These are phyloP conservation scores for Aegilops speltoides DNA, from an alignment of 176 grass and related monocot species.

Conservation along the genomic window DNA sequence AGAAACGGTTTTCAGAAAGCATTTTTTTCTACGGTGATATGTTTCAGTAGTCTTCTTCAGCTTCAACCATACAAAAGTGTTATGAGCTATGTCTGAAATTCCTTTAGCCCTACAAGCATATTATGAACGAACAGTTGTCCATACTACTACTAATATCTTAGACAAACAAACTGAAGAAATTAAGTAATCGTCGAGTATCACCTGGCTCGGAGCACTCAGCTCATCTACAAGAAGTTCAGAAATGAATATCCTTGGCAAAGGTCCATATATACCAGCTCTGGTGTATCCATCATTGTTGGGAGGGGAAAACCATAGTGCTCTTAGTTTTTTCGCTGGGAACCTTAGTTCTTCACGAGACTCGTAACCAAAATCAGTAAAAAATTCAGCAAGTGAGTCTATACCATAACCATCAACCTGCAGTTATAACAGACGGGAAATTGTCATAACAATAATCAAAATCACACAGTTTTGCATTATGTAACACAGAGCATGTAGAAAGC, in stretches of 20 bases:
- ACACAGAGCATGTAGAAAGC: neutral
- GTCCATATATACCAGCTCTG: conserved; percentile 66
- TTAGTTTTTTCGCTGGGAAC: conserved; percentile 93
- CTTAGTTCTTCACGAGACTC: conserved; percentile 67
- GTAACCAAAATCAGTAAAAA: conserved; percentile 94
- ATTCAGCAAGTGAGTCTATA: conserved; percentile 78
- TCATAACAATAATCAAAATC: neutral
- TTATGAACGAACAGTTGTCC: conserved; percentile 10
- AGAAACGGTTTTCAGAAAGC: neutral
- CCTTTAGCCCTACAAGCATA: neutral
- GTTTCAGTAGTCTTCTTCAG: conserved; percentile 18
- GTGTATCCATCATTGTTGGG: conserved; percentile 46
- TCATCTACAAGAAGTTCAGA: conserved; percentile 95
- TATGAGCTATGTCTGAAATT: neutral
- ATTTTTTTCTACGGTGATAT: neutral
- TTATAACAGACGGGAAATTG: conserved; percentile 24
- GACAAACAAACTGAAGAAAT: neutral
- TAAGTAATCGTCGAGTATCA: conserved; percentile 11
- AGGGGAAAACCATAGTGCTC: conserved; percentile 92
- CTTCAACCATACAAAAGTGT: neutral
- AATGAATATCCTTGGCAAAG: conserved; percentile 95
- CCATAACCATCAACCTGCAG: conserved; percentile 89
- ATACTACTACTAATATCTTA: neutral
- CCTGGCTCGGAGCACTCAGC: conserved; percentile 78
- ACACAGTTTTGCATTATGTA: neutral